Evolutionary conservation across 2,329 filamentous ascomycete genomes (phyloP), one percentile per base, ranked within the genome.

Genomic region (Talaromyces piceae): DNA sequence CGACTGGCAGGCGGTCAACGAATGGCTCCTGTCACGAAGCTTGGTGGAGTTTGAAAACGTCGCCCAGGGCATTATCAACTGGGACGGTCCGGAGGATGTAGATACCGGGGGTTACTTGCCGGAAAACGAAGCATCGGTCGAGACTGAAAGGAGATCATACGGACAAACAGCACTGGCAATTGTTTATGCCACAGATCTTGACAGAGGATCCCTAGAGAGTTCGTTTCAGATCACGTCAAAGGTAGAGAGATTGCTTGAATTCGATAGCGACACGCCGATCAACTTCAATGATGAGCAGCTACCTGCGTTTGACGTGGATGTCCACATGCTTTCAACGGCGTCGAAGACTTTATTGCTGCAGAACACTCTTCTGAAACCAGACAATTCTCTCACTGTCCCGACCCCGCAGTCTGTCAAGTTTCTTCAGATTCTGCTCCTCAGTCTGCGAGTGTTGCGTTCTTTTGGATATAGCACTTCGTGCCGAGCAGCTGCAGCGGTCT

Each of bases 71-170:
- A 73, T 82, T 26, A 68, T 72, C 31, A 69, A 78, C 22, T 85
- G 82, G 82, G 72, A 77, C 58, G 82, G 82, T 0, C 82, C 82
- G 1, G 65, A 68, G 33, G 79, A 83, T 61, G 71, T 81, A 31
- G 79, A 83, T 52, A 61, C 82, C 4, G 80, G 79, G 13, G 79
- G 76, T 5, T 79, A 76, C 55, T 74, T 60, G 64, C 75, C 61
- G 53, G 64, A 37, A 25, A 68, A 75, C 45, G 28, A 43, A 16
- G 3, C 33, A 5, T 41, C 46, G 3, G 26, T 28, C 7, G 41
- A 53, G 4, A 26, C 18, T 30, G 41, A 46, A 20, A 47, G 41
- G 8, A 49, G 12, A 25, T 47, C 26, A 2, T 84, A 83, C 60
- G 77, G 75, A 2, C 81, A 84, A 59, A 73, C 78, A 23, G 79